A percentile compares a stretch with the other conserved stretches of the same genome.
Conservation (phyloP, 176 grass and related monocot species). For the Eragrostis curvula region DNA sequence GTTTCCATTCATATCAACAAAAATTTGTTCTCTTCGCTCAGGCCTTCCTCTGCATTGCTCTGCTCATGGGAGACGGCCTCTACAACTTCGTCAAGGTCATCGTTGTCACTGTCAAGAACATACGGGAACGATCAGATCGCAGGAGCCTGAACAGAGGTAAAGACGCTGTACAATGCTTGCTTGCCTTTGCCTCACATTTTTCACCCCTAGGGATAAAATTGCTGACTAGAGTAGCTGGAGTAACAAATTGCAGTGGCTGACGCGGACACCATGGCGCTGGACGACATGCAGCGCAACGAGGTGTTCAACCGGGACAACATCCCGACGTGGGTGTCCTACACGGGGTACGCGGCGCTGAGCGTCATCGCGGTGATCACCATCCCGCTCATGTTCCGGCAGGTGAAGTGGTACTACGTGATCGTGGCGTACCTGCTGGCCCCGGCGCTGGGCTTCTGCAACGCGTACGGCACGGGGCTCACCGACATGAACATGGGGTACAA, state of each 20-base stretch:
- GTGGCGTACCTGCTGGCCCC: constrained; percentile 82
- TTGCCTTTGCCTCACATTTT: neutral
- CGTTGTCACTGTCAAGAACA: constrained; percentile 56
- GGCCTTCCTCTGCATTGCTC: constrained; percentile 93
- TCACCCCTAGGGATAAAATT: neutral
- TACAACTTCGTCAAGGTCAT: constrained; percentile 96
- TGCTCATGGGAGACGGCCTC: constrained; percentile 87
- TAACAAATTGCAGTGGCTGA: constrained; percentile 50
- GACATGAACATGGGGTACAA: constrained; percentile 99
- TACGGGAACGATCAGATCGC: constrained; percentile 57
- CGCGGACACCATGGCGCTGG: constrained; percentile 46
- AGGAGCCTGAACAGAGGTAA: constrained; percentile 68
- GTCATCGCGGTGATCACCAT: constrained; percentile 60
- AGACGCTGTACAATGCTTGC: neutral
- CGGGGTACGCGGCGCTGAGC: constrained; percentile 61
- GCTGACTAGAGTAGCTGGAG: neutral
- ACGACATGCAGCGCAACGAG: constrained; percentile 71
- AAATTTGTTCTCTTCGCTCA: constrained; percentile 13
- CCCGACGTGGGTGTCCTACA: constrained; percentile 69
- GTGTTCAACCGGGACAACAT: constrained; percentile 74
- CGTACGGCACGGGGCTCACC: constrained; percentile 85
- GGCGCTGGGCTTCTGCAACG: constrained; percentile 93
- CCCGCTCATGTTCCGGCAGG: constrained; percentile 80
- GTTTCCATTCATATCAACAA: neutral
- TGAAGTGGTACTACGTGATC: constrained; percentile 95